Conservation (phyloP, 2,329 filamentous ascomycete genomes). For the Colletotrichum trifolii region DNA sequence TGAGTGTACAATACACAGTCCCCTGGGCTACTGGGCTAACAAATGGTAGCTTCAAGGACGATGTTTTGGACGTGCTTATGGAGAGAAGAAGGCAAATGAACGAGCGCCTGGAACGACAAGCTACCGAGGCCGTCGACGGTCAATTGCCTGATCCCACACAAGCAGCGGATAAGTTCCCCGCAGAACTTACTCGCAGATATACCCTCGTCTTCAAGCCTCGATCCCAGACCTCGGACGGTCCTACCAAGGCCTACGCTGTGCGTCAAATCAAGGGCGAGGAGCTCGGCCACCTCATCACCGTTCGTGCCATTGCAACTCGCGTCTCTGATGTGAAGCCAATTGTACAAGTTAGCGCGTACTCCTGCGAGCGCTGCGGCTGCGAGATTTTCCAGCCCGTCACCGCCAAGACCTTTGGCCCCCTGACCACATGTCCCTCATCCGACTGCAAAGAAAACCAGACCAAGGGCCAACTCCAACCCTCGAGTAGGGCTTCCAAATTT, state of each 20-base stretch:
- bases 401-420: constrained; percentile 88
- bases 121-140: constrained; percentile 58
- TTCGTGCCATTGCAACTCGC: constrained; percentile 92
- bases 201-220: constrained; percentile 96
- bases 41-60: constrained; percentile 84
- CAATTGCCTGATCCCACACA: constrained; percentile 64
- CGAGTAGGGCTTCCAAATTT: constrained; percentile 96
- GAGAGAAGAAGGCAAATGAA: constrained; percentile 89
- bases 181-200: constrained; percentile 92
- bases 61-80: constrained; percentile 97
- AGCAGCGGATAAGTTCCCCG: constrained; percentile 84
- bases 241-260: constrained; percentile 80
- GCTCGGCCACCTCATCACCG: constrained; percentile 90
- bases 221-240: constrained; percentile 75
- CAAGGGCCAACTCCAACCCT: constrained; percentile 93
- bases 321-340: constrained; percentile 98
- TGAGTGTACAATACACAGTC: constrained; percentile 53
- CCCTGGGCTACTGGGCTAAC: constrained; percentile 6
- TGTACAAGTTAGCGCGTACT: constrained; percentile 97
- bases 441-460: constrained; percentile 91
- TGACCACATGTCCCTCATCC: constrained; percentile 87
- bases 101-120: constrained; percentile 75
- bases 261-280: constrained; percentile 93
- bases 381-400: constrained; percentile 98
- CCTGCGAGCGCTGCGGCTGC: constrained; percentile 94